Percentiles rank a stretch among this genome's conserved stretches.
Evolutionary conservation across 495 filamentous ascomycete species (phyloP).

Genomic region (Neurospora sp.): DNA sequence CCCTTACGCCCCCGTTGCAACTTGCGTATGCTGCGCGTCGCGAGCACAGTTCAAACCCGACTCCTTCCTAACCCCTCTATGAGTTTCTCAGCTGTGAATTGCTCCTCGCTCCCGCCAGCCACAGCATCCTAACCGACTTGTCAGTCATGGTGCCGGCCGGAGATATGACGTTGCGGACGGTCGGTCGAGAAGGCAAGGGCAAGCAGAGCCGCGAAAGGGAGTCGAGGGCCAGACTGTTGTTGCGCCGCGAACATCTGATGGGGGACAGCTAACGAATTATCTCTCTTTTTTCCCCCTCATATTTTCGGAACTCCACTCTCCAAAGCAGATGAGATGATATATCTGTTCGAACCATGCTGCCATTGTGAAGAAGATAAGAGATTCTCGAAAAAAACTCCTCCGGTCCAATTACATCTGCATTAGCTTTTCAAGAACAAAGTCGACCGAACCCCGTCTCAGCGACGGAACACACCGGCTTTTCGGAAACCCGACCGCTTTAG

Average conservation of each 20-base stretch:
- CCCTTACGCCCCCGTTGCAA: not conserved
- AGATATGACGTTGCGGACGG: not conserved
- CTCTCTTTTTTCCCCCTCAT: not conserved
- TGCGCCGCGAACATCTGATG: not conserved
- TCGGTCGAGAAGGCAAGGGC: not conserved
- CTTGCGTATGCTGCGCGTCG: not conserved
- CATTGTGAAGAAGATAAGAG: slow-evolving; percentile 6
- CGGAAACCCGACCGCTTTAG: slow-evolving; percentile 15
- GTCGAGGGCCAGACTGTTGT: not conserved
- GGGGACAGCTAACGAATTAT: not conserved
- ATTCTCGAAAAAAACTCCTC: slow-evolving; percentile 16
- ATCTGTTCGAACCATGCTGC: slow-evolving; percentile 8
- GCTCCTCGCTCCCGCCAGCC: not conserved
- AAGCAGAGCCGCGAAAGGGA: not conserved
- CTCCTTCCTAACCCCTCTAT: not conserved
- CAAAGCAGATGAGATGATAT: slow-evolving; percentile 7
- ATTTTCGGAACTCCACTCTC: slow-evolving; percentile 1
- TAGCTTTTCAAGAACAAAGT: slow-evolving; percentile 28
- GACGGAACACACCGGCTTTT: slow-evolving; percentile 15
- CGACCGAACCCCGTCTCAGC: slow-evolving; percentile 14
- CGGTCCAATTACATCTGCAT: slow-evolving; percentile 28
- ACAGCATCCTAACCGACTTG: not conserved
- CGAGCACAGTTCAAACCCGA: not conserved
- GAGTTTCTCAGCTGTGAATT: not conserved
- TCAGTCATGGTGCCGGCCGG: not conserved